These are phyloP conservation scores for Gyrodon lividus DNA, from an alignment of 768 basidiomycete genomes.

Conservation along the genomic window DNA sequence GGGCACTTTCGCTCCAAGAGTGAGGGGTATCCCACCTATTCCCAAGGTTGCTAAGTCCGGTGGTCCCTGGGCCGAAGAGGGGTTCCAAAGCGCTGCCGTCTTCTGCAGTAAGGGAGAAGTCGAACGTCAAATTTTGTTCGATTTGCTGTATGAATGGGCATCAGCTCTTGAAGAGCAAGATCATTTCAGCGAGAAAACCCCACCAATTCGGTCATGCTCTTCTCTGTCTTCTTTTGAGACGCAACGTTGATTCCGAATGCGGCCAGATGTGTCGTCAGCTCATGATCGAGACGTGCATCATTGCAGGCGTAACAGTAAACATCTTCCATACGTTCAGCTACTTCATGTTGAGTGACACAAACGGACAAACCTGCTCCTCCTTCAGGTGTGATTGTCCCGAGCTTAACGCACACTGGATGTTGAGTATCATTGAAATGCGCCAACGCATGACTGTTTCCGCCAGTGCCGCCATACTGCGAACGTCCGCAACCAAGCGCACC, in stretches of 20 bases:
- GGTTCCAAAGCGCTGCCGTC: conserved; percentile 87
- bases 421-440: conserved; percentile 67
- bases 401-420: conserved; percentile 86
- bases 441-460: conserved; percentile 90
- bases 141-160: conserved; percentile 63
- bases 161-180: neutral
- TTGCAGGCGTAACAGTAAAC: conserved; percentile 93
- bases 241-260: conserved; percentile 87
- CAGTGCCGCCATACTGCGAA: conserved; percentile 73
- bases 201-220: conserved; percentile 94
- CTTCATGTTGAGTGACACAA: neutral
- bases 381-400: conserved; percentile 96
- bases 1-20: neutral
- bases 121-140: conserved; percentile 92
- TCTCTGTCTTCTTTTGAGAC: conserved; percentile 86
- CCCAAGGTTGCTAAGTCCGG: conserved; percentile 88
- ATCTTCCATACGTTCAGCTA: conserved; percentile 43
- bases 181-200: conserved; percentile 16
- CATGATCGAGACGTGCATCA: conserved; percentile 77
- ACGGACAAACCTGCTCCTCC: conserved; percentile 72
- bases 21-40: conserved; percentile 58
- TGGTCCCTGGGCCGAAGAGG: conserved; percentile 84
- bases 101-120: conserved; percentile 87
- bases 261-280: conserved; percentile 68
- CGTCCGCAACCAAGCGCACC: conserved; percentile 90